Conservation (phyloP, 768 basidiomycete genomes). For the Leucosporidium yakuticum region DNA sequence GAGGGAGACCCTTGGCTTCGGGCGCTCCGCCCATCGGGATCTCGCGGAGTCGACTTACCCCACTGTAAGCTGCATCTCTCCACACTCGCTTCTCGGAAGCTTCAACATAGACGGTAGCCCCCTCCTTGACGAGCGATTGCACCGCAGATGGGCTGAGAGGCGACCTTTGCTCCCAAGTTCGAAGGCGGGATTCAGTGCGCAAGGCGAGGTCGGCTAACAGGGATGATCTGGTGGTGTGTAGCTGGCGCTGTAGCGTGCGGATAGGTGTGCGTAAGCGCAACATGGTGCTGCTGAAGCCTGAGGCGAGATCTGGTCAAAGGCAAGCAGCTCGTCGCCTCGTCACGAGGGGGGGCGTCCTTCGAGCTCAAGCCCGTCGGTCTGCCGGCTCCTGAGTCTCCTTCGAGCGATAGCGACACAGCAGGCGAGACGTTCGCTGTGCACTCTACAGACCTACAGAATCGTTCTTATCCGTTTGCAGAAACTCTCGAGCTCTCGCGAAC, state of each 20-base stretch:
- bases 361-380: no score
- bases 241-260: background rate
- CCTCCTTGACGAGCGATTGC: constrained; percentile 53
- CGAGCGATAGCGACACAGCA: no score
- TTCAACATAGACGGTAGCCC: constrained; percentile 66
- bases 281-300: background rate
- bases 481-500: no score
- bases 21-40: background rate
- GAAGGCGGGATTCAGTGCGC: constrained; percentile 66
- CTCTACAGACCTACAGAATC: no score
- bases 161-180: constrained; percentile 81
- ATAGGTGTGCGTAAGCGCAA: background rate
- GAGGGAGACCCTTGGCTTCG: background rate
- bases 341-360: no score
- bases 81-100: constrained; percentile 72
- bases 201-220: constrained; percentile 48
- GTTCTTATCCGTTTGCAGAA: no score
- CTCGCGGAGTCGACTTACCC: constrained; percentile 51
- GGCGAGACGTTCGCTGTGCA: no score
- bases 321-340: no score
- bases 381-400: no score
- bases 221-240: background rate
- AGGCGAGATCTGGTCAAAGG: no score
- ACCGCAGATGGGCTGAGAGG: constrained; percentile 76
- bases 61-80: constrained; percentile 53